A percentile compares a stretch with the other conserved stretches of the same genome.
These are phyloP conservation scores for Paecilomyces formosus DNA, from an alignment of 2,329 filamentous ascomycete species.

Conservation along the genomic window DNA sequence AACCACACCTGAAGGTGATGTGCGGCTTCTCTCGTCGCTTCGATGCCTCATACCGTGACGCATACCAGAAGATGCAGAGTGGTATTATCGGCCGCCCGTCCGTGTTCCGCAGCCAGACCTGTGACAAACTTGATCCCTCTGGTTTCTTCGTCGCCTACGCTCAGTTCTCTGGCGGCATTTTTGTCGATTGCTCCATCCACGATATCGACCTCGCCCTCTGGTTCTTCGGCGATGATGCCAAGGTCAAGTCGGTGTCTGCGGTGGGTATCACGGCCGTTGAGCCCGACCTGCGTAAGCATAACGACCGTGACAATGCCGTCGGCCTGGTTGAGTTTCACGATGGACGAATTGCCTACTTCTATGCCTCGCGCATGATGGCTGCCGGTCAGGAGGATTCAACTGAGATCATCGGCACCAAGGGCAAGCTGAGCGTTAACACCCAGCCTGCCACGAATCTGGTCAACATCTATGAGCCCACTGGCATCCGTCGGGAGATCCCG, in stretches of 20 bases:
- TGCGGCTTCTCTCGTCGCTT: conserved; percentile 55
- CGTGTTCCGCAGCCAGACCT: conserved; percentile 54
- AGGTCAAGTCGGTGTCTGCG: conserved; percentile 24
- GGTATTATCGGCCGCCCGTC: conserved; percentile 50
- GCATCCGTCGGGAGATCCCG: conserved; percentile 54
- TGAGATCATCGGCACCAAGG: conserved; percentile 32
- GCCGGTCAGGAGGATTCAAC: conserved; percentile 29
- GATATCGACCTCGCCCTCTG: conserved; percentile 51
- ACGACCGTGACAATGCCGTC: conserved; percentile 29
- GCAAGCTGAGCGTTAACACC: conserved; percentile 56
- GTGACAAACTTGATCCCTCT: conserved; percentile 52
- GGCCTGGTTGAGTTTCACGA: conserved; percentile 30
- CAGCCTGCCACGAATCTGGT: conserved; percentile 52
- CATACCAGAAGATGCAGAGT: conserved; percentile 39
- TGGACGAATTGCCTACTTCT: conserved; percentile 27
- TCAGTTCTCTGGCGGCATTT: conserved; percentile 54
- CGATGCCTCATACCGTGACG: conserved; percentile 53
- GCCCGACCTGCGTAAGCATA: conserved; percentile 22
- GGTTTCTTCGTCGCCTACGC: conserved; percentile 59
- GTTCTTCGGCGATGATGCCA: conserved; percentile 17
- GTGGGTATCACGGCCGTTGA: conserved; percentile 22
- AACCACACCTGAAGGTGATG: conserved; percentile 52
- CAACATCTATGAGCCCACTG: conserved; percentile 46
- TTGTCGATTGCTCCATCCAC: conserved; percentile 59
- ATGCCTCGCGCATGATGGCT: conserved; percentile 27